phyloP scores from a whole-genome alignment of 306 rosid species.

The Quercus ilex region DNA sequence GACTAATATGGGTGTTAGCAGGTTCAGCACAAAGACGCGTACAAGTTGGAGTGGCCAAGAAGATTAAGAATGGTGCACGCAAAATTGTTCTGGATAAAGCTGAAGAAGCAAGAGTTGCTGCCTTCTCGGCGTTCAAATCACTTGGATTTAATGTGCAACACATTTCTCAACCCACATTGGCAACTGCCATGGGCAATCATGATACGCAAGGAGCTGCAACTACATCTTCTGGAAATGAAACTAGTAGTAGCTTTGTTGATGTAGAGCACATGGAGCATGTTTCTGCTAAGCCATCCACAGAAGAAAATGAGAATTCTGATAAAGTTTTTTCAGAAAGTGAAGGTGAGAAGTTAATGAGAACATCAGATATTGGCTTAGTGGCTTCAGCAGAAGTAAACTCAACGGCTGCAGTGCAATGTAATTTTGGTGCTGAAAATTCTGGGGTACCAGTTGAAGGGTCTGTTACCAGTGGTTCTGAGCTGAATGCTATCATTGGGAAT shows the following conservation, averaged over 20 bases:
- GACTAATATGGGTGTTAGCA: constrained; percentile 29
- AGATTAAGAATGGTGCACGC: constrained; percentile 95
- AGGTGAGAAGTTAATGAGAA: constrained; percentile 28
- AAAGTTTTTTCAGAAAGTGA: constrained; percentile 31
- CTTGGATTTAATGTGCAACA: constrained; percentile 82
- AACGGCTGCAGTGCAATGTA: constrained; percentile 21
- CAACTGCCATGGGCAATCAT: constrained; percentile 36
- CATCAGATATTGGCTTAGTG: constrained; percentile 24
- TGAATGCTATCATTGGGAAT: constrained; percentile 25
- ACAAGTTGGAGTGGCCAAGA: constrained; percentile 81
- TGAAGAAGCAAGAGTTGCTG: constrained; percentile 93
- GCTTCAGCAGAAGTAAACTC: constrained; percentile 41
- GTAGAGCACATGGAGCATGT: constrained; percentile 22
- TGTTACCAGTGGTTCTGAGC: constrained; percentile 30
- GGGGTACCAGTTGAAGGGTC: constrained; percentile 38
- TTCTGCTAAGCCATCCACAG: constrained; percentile 16
- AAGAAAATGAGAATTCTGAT: constrained; percentile 31
- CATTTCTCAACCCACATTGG: constrained; percentile 46
- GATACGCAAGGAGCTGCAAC: constrained; percentile 47
- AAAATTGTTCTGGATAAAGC: constrained; percentile 92
- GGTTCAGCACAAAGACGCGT: constrained; percentile 72
- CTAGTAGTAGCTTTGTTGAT: constrained; percentile 38
- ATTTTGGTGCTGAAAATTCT: constrained; percentile 31
- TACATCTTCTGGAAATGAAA: constrained; percentile 50
- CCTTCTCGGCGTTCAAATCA: constrained; percentile 82